Conservation (phyloP, 225 moss, liverwort and hornwort species). For the Neckera pumila region DNA sequence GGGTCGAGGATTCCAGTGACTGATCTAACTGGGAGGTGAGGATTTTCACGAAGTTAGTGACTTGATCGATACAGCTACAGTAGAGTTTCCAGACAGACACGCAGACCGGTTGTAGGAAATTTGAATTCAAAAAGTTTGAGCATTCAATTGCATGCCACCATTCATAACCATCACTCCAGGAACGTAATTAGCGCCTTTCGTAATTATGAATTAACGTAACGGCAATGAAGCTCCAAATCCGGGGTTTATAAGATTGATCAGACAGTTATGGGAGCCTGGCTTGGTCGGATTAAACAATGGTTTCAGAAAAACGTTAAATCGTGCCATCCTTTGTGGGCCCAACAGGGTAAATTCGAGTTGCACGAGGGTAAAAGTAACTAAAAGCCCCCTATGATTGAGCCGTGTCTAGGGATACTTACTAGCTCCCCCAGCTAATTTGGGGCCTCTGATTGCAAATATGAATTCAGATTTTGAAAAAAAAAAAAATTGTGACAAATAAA, state of each 20-base stretch:
- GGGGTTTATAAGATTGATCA: neutral
- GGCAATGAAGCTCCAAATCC: conserved; percentile 22
- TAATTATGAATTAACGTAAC: neutral
- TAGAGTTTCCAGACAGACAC: no score
- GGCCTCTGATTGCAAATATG: no score
- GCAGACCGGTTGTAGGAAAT: neutral
- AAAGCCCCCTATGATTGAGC: no score
- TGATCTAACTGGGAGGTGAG: rapidly evolving
- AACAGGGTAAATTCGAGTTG: no score
- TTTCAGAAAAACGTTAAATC: no score
- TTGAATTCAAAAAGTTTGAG: neutral
- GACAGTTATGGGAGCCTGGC: no score
- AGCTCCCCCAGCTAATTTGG: no score
- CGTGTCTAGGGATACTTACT: no score
- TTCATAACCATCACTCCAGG: neutral
- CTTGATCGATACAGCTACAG: neutral
- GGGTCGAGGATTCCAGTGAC: rapidly evolving
- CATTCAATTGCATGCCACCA: neutral
- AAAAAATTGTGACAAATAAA: no score
- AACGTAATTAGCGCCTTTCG: neutral
- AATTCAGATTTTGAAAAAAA: no score
- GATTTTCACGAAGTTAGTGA: neutral
- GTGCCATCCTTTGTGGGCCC: no score
- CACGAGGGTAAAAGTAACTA: no score
- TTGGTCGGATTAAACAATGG: neutral